Evolutionary conservation across 2,329 filamentous ascomycete genomes (phyloP).

Genomic region (Monilinia aucupariae): DNA sequence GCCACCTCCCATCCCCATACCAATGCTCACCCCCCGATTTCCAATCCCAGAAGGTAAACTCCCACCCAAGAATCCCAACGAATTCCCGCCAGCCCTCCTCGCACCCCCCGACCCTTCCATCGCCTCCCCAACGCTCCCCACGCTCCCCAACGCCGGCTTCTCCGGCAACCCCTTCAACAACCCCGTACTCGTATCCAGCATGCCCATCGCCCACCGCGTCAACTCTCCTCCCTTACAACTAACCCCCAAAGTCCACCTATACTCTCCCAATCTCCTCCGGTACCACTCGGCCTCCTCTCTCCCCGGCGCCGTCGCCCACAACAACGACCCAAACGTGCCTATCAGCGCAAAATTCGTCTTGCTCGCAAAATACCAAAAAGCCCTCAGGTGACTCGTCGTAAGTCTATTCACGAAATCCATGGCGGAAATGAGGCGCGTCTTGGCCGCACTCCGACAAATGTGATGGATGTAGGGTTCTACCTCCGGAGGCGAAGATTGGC

Average conservation of each 20-base stretch:
- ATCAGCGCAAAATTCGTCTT: conserved; percentile 92
- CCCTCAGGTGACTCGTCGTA: conserved; percentile 75
- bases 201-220: conserved; percentile 69
- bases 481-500: conserved; percentile 31
- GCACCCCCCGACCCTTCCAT: not conserved
- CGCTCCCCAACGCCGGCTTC: conserved; percentile 61
- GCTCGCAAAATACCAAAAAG: conserved; percentile 88
- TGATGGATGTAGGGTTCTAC: conserved; percentile 79
- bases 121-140: conserved; percentile 33
- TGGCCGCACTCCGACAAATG: conserved; percentile 89
- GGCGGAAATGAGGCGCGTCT: conserved; percentile 86
- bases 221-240: conserved; percentile 58
- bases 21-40: not conserved
- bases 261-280: conserved; percentile 75
- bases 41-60: conserved; percentile 4
- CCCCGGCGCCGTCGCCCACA: conserved; percentile 84
- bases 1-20: not conserved
- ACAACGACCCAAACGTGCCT: conserved; percentile 83
- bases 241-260: conserved; percentile 88
- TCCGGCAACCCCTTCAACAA: conserved; percentile 64
- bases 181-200: conserved; percentile 66
- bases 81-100: conserved; percentile 4
- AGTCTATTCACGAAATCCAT: conserved; percentile 97
- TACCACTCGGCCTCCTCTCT: conserved; percentile 92
- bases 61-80: conserved; percentile 4